A percentile compares a stretch with the other conserved stretches of the same genome.
Conservation (phyloP, 164 flowering plant genomes). For the Kalanchoe fedtschenkoi region DNA sequence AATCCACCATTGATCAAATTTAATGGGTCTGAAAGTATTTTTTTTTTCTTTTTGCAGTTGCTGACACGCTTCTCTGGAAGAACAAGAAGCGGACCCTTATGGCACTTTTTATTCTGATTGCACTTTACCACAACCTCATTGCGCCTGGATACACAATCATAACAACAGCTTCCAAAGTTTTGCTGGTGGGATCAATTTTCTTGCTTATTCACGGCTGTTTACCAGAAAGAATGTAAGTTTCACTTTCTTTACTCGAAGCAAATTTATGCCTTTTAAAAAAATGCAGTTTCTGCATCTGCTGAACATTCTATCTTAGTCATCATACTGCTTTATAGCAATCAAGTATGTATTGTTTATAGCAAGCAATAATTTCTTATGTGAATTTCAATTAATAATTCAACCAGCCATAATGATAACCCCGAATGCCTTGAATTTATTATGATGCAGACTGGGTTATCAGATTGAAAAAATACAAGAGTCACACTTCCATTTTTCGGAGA, state of each 20-base stretch:
- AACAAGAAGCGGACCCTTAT: slow-evolving; percentile 55
- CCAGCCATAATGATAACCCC: background rate
- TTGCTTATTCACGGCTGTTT: slow-evolving; percentile 67
- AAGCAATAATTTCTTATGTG: background rate
- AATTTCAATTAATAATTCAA: background rate
- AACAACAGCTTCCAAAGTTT: slow-evolving; percentile 58
- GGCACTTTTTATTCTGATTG: slow-evolving; percentile 35
- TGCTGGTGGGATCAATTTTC: slow-evolving; percentile 41
- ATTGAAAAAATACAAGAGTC: slow-evolving; percentile 64
- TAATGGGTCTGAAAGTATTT: background rate
- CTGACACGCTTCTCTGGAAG: slow-evolving; percentile 86
- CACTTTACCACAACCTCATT: slow-evolving; percentile 57
- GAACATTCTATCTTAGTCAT: background rate
- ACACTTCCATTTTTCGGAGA: slow-evolving; percentile 55
- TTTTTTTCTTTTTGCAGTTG: slow-evolving; percentile 50
- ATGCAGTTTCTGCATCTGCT: background rate
- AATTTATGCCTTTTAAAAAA: background rate
- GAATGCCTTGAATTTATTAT: slow-evolving; percentile 10
- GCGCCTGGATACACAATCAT: slow-evolving; percentile 56
- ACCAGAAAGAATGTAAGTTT: slow-evolving; percentile 62
- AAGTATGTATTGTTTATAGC: background rate
- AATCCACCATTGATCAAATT: background rate
- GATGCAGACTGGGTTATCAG: slow-evolving; percentile 60
- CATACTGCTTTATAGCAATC: background rate
- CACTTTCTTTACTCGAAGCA: background rate